A percentile compares a stretch with the other conserved stretches of the same genome.
phyloP scores from a whole-genome alignment of 192 early-diverging fungal genomes.

The Radiomyces spectabilis region DNA sequence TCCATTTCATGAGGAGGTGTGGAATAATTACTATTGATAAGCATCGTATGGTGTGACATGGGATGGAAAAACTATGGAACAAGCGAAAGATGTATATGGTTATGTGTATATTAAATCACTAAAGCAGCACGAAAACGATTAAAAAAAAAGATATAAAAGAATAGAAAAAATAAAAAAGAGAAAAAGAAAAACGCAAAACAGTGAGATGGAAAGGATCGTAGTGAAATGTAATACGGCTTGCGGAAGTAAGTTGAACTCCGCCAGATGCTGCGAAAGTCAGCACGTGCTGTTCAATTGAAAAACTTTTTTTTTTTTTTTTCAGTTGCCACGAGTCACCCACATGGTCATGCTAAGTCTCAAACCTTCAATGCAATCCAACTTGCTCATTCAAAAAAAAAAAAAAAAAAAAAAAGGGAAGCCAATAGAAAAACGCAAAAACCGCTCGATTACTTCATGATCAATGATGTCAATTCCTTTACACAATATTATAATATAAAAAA shows the following conservation, averaged over 20 bases:
- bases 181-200: not conserved
- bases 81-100: not conserved
- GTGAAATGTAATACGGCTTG: too few species aligned
- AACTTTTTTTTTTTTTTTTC: too few species aligned
- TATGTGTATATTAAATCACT: too few species aligned
- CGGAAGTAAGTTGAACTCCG: too few species aligned
- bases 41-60: not conserved
- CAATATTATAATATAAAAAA: too few species aligned
- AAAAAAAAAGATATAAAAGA: conserved; percentile 1
- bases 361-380: too few species aligned
- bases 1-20: conserved; percentile 1
- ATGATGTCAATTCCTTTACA: too few species aligned
- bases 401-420: too few species aligned
- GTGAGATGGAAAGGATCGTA: not conserved
- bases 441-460: too few species aligned
- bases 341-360: not conserved
- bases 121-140: not conserved
- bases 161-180: conserved; percentile 1
- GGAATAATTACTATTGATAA: not conserved
- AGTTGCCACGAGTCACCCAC: not conserved
- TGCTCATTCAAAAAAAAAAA: too few species aligned
- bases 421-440: too few species aligned
- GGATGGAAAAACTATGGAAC: not conserved
- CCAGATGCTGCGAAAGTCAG: too few species aligned
- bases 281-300: conserved; percentile 12